phyloP scores from a whole-genome alignment of 768 basidiomycete species.

The Lentinula boryana region DNA sequence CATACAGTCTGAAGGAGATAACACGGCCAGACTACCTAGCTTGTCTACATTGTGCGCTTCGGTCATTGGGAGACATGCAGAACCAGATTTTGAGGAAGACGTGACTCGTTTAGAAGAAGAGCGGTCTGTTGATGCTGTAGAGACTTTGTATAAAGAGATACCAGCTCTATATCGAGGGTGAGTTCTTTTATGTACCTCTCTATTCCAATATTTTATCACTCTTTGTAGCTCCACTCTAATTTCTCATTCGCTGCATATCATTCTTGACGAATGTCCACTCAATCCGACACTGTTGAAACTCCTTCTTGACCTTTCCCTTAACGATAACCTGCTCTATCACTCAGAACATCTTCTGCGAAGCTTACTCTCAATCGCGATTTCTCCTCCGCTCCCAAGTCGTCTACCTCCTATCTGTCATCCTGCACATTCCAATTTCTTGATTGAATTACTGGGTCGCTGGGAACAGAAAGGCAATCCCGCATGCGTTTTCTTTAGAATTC shows the following conservation, averaged over 20 bases:
- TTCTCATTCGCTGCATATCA: slow-evolving; percentile 46
- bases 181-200: slow-evolving; percentile 5
- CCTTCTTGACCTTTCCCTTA: slow-evolving; percentile 46
- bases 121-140: slow-evolving; percentile 21
- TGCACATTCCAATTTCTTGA: slow-evolving; percentile 39
- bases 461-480: slow-evolving; percentile 17
- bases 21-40: slow-evolving; percentile 18
- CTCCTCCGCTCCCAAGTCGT: slow-evolving; percentile 16
- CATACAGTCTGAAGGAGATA: slow-evolving; percentile 8
- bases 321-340: slow-evolving; percentile 36
- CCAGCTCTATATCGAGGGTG: slow-evolving; percentile 50
- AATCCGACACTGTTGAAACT: slow-evolving; percentile 42
- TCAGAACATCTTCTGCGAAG: slow-evolving; percentile 34
- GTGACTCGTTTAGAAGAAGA: slow-evolving; percentile 12
- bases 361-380: slow-evolving; percentile 34
- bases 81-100: slow-evolving; percentile 18
- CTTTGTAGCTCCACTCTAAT: slow-evolving; percentile 29
- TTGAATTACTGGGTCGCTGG: slow-evolving; percentile 39
- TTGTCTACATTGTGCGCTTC: slow-evolving; percentile 42
- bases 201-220: slow-evolving; percentile 2
- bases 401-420: slow-evolving; percentile 33
- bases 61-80: slow-evolving; percentile 41
- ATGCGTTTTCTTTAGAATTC: slow-evolving; percentile 23
- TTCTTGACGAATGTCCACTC: slow-evolving; percentile 37
- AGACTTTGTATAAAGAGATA: slow-evolving; percentile 43